A percentile compares a stretch with the other conserved stretches of the same genome.
These are phyloP conservation scores for Albizia julibrissin DNA, from an alignment of 306 rosid genomes.

Conservation along the genomic window DNA sequence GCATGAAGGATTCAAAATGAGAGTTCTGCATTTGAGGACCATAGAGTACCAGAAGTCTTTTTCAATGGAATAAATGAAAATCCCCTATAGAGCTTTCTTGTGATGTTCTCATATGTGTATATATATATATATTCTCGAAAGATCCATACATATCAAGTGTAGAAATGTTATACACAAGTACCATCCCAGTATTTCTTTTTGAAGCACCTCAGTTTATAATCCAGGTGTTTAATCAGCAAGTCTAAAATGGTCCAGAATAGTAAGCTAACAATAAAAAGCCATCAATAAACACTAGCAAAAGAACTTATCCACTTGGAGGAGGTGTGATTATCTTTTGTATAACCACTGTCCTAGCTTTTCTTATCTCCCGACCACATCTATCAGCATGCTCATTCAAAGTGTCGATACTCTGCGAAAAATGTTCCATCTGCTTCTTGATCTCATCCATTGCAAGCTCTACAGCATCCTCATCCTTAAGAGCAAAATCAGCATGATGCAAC, in stretches of 20 bases:
- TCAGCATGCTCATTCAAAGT: constrained; percentile 63
- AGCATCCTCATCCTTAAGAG: constrained; percentile 68
- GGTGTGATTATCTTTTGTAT: constrained; percentile 54
- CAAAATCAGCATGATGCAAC: constrained; percentile 60
- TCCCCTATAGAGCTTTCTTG: not conserved
- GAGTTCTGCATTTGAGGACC: not conserved
- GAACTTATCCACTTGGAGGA: constrained; percentile 34
- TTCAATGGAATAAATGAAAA: not conserved
- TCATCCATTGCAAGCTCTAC: constrained; percentile 71
- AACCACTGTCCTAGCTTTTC: constrained; percentile 74
- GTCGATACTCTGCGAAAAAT: constrained; percentile 54
- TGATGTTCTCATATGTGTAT: not conserved
- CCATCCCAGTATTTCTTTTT: constrained; percentile 22
- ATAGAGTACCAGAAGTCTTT: not conserved
- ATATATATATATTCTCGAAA: not conserved
- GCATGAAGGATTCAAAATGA: not conserved
- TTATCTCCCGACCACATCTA: constrained; percentile 60
- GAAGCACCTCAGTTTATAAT: constrained; percentile 14
- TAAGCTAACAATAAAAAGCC: constrained; percentile 16
- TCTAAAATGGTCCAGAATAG: constrained; percentile 6
- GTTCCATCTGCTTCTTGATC: constrained; percentile 77
- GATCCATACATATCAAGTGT: constrained; percentile 4
- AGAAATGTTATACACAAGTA: constrained; percentile 32
- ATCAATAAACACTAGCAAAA: constrained; percentile 34
- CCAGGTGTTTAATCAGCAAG: constrained; percentile 32